Base-by-base conservation (phyloP, 768 basidiomycete genomes). In the Mycena epipterygia region DNA sequence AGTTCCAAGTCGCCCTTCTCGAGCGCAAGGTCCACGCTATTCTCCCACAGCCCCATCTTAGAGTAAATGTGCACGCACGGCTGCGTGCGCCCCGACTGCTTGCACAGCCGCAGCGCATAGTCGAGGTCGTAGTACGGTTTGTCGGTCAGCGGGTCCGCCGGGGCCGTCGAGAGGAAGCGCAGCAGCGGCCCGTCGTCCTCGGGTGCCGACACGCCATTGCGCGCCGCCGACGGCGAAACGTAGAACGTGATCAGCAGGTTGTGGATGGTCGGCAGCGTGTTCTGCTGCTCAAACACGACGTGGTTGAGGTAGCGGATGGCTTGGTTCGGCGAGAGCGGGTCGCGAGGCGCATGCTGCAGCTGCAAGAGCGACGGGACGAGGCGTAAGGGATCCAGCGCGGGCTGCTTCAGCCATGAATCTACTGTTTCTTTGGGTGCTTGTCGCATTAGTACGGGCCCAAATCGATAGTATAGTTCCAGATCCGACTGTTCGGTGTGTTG, bases 41-140 rank as follows among this genome's bases (percentile, higher is more conserved):
- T 95, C 83, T 99, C 98, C 86, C 93, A 98, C 48, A 98, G 84
- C 4, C 95, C 97, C 96, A 99, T 96, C 83, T 97, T 95, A 11
- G 95, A 93, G 81, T 99, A 99, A 56, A 99, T 96, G 75, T 95
- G 93, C 41, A 99, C 96, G 79, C 97, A 99, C 11, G 97, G 90
- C 75, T 95, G 95, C 17, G 90, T 93, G 46, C 94, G 84, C 12
- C 90, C 89, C 41, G 92, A 86, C 75, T 90, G 89, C 78, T 95
- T 97, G 85, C 97, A 99, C 49, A 98, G 81, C 21, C 98, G 90
- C 64, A 99, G 79, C 1, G 98, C 98, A 79, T 99, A 99, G 81
- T 99, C 98, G 55, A 99, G 89, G 76, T 99, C 96, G 80, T 96
- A 99, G 79, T 96, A 97, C 3, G 97, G 97, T 77, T 91, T 91